phyloP scores from a whole-genome alignment of 169 alveolate genomes.

The Cryptosporidium sp. region DNA sequence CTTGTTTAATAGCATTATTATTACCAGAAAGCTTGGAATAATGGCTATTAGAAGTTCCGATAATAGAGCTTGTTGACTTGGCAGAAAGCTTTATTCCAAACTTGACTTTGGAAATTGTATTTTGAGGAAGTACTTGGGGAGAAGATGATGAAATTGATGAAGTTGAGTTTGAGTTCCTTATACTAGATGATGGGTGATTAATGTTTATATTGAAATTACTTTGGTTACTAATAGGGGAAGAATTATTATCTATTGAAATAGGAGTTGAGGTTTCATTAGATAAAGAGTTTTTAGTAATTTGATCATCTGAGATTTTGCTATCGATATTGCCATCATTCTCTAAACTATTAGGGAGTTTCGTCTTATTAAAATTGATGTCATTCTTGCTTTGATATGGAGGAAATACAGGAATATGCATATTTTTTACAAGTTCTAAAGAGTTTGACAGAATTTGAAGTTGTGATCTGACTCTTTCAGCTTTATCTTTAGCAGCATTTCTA shows the following conservation, averaged over 20 bases:
- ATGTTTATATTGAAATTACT: not conserved
- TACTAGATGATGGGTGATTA: not conserved
- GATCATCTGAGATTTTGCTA: not conserved
- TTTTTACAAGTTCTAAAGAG: constrained; percentile 53
- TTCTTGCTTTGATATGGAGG: constrained; percentile 62
- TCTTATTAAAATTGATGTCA: not conserved
- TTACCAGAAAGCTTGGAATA: not conserved
- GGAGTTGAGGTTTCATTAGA: constrained; percentile 1
- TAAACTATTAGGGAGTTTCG: not conserved
- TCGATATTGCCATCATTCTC: not conserved
- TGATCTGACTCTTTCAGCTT: constrained; percentile 67
- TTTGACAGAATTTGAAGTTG: constrained; percentile 46
- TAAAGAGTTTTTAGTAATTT: not conserved
- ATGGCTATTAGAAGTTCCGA: not conserved
- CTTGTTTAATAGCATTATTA: not conserved
- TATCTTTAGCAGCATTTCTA: constrained; percentile 57
- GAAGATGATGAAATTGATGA: not conserved
- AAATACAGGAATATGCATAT: constrained; percentile 61
- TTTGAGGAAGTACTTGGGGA: not conserved
- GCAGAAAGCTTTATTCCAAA: constrained; percentile 23
- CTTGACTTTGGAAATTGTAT: constrained; percentile 7
- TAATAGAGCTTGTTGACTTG: not conserved
- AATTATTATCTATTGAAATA: not conserved
- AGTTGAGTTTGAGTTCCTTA: not conserved
- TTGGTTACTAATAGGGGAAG: not conserved